These are phyloP conservation scores for Theobroma grandiflorum DNA, from an alignment of 441 rosid genomes.

Conservation along the genomic window DNA sequence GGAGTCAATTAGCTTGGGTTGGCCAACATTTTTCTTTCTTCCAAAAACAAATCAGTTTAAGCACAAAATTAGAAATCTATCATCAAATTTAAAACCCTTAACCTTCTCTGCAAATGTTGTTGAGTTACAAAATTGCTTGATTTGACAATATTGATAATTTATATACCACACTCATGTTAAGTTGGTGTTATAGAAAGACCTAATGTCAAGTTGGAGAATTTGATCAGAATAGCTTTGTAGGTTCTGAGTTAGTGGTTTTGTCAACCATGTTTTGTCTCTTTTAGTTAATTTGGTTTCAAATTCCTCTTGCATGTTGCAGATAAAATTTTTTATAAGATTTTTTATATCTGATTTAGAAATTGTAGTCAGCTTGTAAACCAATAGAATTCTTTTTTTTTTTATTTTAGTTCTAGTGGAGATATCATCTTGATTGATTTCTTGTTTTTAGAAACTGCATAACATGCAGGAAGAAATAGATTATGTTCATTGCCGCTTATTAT, in stretches of 20 bases:
- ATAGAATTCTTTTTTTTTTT: neutral
- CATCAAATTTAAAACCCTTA: neutral
- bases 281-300: neutral
- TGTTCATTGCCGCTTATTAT: neutral
- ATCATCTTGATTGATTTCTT: neutral
- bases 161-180: neutral
- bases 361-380: neutral
- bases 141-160: neutral
- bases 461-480: neutral
- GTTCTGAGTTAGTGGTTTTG: neutral
- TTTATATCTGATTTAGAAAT: constrained; percentile 4
- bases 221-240: neutral
- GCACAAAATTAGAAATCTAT: neutral
- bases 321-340: neutral
- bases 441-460: neutral
- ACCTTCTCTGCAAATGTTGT: neutral
- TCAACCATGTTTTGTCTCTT: neutral
- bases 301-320: neutral
- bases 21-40: neutral
- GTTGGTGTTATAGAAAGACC: neutral
- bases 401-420: too few species aligned
- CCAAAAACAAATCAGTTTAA: neutral
- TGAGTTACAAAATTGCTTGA: neutral
- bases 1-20: neutral
- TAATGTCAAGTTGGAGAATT: constrained; percentile 8